Base-by-base conservation (phyloP, 2,329 filamentous ascomycete species). In the Arachnomyces sp. region DNA sequence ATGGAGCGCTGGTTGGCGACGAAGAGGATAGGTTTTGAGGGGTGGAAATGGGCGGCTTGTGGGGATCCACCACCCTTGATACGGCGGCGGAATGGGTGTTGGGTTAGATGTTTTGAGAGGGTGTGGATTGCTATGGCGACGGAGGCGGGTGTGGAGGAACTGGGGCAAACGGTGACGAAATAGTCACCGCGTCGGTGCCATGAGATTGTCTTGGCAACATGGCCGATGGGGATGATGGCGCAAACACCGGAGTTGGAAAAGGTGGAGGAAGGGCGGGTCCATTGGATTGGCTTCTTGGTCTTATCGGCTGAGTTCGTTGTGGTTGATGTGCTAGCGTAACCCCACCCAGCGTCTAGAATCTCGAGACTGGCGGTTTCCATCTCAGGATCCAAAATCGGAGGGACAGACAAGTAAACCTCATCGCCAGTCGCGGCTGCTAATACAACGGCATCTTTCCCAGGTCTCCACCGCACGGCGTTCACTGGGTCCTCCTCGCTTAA, bases 141-240 rank as follows among this genome's bases (percentile, higher is more conserved):
- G 3, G 65, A 68, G 15, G 65, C 65, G 2, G 66, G 66, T 1
- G 66, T 68, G n/a, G 65, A 67, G 20, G 66, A 60, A 7, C 63
- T 64, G 11, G 92, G 88, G 36, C 87, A 93, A 15, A 95, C 87
- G 1, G 89, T 93, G 50, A 86, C 82, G 56, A 98, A 82, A 68
- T 95, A 95, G 60, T 96, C 90, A 52, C 92, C 92, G 45, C 85
- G 81, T 43, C 90, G 77, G 65, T 98, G 93, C 88, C 90, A 98
- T 59, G 80, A 83, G 53, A 98, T 79, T 11, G 85, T 82, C 68
- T 94, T 96, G 57, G 94, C 78, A 2, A 80, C 74, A 36, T 84
- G 78, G 46, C 84, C 78, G 9, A 95, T 82, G 5, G 85, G 88
- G 41, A 85, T 77, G 55, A 86, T 83, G 44, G 93, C 75, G 31